Conservation (phyloP, 1,139 yeast genomes). For the Pichia sp. region DNA sequence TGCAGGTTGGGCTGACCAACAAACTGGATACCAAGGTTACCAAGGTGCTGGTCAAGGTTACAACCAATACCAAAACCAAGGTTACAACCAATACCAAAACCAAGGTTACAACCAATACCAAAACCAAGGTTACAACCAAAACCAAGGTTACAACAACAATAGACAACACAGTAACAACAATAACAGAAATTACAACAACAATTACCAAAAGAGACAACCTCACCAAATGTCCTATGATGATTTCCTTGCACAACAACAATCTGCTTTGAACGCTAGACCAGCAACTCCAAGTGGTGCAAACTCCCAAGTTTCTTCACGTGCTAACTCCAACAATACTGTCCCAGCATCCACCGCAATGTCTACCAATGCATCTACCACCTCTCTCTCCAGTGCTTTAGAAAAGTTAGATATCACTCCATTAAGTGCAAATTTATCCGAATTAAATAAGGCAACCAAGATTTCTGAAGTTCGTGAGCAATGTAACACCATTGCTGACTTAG, state of each 20-base stretch:
- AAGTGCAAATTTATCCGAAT: slow-evolving; percentile 52
- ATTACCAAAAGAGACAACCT: slow-evolving; percentile 16
- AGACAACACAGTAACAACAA: slow-evolving; percentile 4
- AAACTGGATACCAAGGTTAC: slow-evolving; percentile 20
- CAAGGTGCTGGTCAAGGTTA: slow-evolving; percentile 11
- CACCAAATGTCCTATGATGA: slow-evolving; percentile 30
- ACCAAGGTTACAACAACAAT: slow-evolving; percentile 4
- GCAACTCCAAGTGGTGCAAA: slow-evolving; percentile 5
- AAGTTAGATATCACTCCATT: slow-evolving; percentile 72
- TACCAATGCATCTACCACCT: slow-evolving; percentile 37
- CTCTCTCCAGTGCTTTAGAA: slow-evolving; percentile 69
- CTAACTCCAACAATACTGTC: slow-evolving; percentile 16
- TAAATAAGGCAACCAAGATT: slow-evolving; percentile 57
- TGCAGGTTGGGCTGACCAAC: slow-evolving; percentile 17
- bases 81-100: slow-evolving; percentile 10
- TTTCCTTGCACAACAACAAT: slow-evolving; percentile 21
- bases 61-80: no score
- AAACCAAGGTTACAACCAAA: slow-evolving; percentile 13
- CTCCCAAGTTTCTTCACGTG: slow-evolving; percentile 30
- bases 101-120: slow-evolving; percentile 4
- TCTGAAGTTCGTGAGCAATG: slow-evolving; percentile 67
- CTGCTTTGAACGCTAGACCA: slow-evolving; percentile 17
- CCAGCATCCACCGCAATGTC: slow-evolving; percentile 31
- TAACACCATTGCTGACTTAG: slow-evolving; percentile 49
- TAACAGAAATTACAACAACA: slow-evolving; percentile 2